Percentiles rank a stretch among this genome's conserved stretches.
Conservation (phyloP, 2,329 filamentous ascomycete species). For the Aaosphaeria arxii region DNA sequence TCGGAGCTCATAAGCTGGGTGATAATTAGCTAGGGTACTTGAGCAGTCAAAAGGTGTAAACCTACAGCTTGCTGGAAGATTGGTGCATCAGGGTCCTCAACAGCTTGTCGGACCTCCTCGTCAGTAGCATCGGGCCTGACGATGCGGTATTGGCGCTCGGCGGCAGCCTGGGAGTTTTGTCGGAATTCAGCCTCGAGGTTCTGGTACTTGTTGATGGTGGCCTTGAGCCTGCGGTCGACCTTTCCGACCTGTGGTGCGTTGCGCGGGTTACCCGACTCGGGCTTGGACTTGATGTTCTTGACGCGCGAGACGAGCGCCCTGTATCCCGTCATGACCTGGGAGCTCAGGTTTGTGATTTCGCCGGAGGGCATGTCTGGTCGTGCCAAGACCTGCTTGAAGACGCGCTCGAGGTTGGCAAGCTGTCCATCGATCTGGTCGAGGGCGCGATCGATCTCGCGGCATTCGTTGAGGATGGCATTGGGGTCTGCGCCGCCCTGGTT, state of each 20-base stretch:
- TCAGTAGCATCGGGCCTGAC: constrained; percentile 79
- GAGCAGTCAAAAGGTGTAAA: not conserved
- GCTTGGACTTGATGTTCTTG: constrained; percentile 77
- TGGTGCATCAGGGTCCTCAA: constrained; percentile 71
- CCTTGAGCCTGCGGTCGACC: constrained; percentile 75
- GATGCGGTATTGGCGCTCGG: constrained; percentile 87
- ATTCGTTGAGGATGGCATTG: constrained; percentile 80
- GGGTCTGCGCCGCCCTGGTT: constrained; percentile 47
- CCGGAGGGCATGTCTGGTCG: constrained; percentile 72
- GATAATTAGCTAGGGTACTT: constrained; percentile 5
- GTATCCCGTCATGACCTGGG: constrained; percentile 81
- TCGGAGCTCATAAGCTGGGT: constrained; percentile 69
- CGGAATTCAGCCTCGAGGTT: constrained; percentile 76
- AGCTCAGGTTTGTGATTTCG: constrained; percentile 68
- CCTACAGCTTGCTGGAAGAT: constrained; percentile 78
- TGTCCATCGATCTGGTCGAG: constrained; percentile 73
- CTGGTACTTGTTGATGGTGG: constrained; percentile 79
- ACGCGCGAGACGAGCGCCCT: constrained; percentile 75
- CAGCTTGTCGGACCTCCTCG: constrained; percentile 72
- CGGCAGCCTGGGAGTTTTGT: constrained; percentile 76
- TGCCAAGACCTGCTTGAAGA: constrained; percentile 70
- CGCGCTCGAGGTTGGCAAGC: constrained; percentile 66
- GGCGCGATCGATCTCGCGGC: constrained; percentile 72
- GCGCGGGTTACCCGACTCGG: constrained; percentile 68
- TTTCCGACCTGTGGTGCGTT: constrained; percentile 79